phyloP scores from a whole-genome alignment of 2,329 filamentous ascomycete species.

The Fusarium pseudoanthophilum region DNA sequence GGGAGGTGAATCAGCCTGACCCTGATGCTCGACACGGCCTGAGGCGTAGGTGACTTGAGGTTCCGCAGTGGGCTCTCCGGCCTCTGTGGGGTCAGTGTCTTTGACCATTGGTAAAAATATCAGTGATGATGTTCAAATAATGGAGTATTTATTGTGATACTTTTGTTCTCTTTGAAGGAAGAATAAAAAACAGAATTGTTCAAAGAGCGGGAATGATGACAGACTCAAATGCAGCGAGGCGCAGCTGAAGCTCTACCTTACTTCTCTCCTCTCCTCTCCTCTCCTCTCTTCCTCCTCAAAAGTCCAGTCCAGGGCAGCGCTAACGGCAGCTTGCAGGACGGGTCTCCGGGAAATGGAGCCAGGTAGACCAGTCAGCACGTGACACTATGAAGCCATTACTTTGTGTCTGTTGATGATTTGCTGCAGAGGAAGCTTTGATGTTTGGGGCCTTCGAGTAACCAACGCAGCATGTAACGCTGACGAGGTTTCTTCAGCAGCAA shows the following conservation, averaged over 20 bases:
- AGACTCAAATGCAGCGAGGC: slow-evolving; percentile 29
- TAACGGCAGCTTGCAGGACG: slow-evolving; percentile 36
- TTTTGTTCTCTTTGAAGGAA: background rate
- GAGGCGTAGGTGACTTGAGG: slow-evolving; percentile 45
- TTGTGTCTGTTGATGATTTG: slow-evolving; percentile 36
- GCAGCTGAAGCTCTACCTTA: slow-evolving; percentile 21
- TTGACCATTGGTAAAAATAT: slow-evolving; percentile 30
- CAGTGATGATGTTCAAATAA: background rate
- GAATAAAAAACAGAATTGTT: background rate
- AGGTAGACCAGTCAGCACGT: slow-evolving; percentile 28
- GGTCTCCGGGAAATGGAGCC: slow-evolving; percentile 7
- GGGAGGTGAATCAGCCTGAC: slow-evolving; percentile 54
- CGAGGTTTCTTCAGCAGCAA: slow-evolving; percentile 10
- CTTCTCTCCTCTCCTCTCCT: background rate
- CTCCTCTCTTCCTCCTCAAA: slow-evolving; percentile 7
- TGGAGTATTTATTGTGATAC: background rate
- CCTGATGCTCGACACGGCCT: slow-evolving; percentile 35
- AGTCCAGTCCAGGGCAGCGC: slow-evolving; percentile 24
- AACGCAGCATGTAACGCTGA: slow-evolving; percentile 21
- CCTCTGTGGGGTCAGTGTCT: slow-evolving; percentile 22
- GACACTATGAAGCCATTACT: slow-evolving; percentile 1
- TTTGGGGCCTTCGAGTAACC: background rate
- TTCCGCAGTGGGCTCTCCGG: slow-evolving; percentile 39
- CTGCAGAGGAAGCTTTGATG: slow-evolving; percentile 15
- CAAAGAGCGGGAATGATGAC: slow-evolving; percentile 26